Base-by-base conservation (phyloP, 2,329 filamentous ascomycete species). In the Ophiostoma piceae region DNA sequence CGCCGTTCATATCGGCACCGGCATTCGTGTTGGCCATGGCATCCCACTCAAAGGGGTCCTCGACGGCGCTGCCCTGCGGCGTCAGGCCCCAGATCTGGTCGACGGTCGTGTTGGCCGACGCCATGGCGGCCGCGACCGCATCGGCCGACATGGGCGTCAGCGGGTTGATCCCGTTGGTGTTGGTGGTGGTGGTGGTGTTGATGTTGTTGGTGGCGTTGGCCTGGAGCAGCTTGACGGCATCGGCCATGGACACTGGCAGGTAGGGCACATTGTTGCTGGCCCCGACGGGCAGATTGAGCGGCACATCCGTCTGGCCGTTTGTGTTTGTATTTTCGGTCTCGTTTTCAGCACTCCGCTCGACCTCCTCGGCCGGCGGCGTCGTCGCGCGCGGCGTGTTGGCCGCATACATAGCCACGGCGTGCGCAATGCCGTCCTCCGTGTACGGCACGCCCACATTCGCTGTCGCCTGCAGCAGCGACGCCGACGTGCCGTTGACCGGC, bases 41-140 rank as follows among this genome's bases (percentile, higher is more conserved):
- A 72, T 84, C 83, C 84, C 84, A 86, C 73, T 86, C 84, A 70
- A 86, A 84, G 29, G 78, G 75, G 9, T 80, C 79, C 32, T 83
- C 82, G 1, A 69, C 66, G 69, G 78, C 81, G 72, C 81, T 83
- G 2, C 80, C 79, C 60, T 81, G 83, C 1, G 83, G 83, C 37
- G 82, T 83, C 69, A 83, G 74, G 7, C 77, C 79, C 14, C 78
- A 74, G 6, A 76, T 74, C 16, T 80, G 78, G 47, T 82, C 82
- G 70, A 54, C 79, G 81, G 68, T 67, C 3, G 57, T 9, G 81
- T 83, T 22, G 81, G 81, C 5, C 5, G 54, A 68, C n/a, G 35
- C 43, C 62, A 65, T 64, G 60, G 60, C 60, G 5, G 60, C 60
- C 29, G 60, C 60, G 8, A 64, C 32, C 12, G 39, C 14, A 26